Evolutionary conservation across 306 rosid species (phyloP), one percentile per base, ranked within the genome.

Genomic region (Vigna nakashimae): DNA sequence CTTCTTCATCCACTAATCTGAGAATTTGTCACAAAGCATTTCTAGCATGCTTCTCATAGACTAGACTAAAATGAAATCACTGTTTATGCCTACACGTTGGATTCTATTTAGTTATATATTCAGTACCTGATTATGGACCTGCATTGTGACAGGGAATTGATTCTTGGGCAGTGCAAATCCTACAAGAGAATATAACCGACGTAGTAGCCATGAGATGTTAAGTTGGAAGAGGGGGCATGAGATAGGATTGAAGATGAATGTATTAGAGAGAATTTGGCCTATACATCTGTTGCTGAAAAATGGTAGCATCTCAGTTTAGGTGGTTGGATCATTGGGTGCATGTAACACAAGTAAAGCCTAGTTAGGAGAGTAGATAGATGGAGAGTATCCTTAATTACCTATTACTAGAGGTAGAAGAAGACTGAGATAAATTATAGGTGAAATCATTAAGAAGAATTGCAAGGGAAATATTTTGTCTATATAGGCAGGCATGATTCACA

Each of bases 1-100:
- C 66, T 59, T 28, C 80, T 50, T 50, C n/a, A 15, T 62, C n/a
- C 51, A 53, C 45, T 59, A 42, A 68, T 40, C 17, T 79, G 32
- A 69, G 9, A 20, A 17, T 3, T 51, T 32, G 65, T 55, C 73
- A 43, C 65, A 63, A 65, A 73, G 55, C 20, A 12, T 56, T 56
- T 66, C 74, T 65, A 30, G 62, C 62, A 28, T 15, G 73, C 78
- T 48, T 51, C 12, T 59, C 34, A 52, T 26, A 24, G 36, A 55
- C 24, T n/a, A 11, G 22, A 6, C 10, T 15, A 58, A 18, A 51
- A 81, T 69, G 20, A 48, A 66, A 30, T 34, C 63, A 65, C 48
- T 32, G 2, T 22, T 43, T 43, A 53, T 18, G 73, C 42, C 52
- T 73, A 12, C 43, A 30, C 69, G 2, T 36, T 20, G 45, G 64